Evolutionary conservation across 2,329 filamentous ascomycete species (phyloP).

Genomic region (Colletotrichum orchidophilum): DNA sequence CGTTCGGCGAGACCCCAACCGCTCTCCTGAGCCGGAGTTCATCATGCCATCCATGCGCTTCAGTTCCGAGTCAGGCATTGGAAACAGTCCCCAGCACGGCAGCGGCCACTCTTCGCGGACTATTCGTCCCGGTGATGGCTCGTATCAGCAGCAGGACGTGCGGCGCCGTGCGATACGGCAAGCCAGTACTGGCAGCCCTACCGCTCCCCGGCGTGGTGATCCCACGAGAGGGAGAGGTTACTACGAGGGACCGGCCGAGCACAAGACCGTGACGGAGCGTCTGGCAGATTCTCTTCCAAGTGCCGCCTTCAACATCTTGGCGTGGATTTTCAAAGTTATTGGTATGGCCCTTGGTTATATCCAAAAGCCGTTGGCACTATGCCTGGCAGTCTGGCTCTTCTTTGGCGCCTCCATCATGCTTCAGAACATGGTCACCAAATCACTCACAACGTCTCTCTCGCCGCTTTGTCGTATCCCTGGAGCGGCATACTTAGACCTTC

Average conservation of each 20-base stretch:
- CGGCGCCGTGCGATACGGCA: conserved; percentile 39
- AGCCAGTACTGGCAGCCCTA: conserved; percentile 37
- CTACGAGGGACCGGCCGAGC: conserved; percentile 11
- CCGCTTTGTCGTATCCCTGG: conserved; percentile 78
- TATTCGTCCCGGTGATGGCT: conserved; percentile 41
- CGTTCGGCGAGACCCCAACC: conserved; percentile 45
- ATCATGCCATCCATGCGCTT: conserved; percentile 60
- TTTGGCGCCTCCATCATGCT: conserved; percentile 67
- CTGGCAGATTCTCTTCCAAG: conserved; percentile 48
- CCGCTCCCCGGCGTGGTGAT: conserved; percentile 36
- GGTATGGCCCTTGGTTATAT: conserved; percentile 67
- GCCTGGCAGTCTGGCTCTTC: conserved; percentile 69
- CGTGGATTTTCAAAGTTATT: conserved; percentile 66
- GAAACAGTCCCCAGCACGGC: conserved; percentile 44
- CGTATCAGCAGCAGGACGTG: conserved; percentile 38
- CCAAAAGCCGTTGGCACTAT: conserved; percentile 70
- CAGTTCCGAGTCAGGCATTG: conserved; percentile 33
- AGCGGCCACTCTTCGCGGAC: conserved; percentile 47
- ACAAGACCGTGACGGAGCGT: conserved; percentile 40
- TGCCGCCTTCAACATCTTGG: conserved; percentile 49
- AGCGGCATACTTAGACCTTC: conserved; percentile 66
- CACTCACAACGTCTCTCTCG: conserved; percentile 69
- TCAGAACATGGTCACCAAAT: conserved; percentile 70
- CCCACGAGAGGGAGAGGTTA: conserved; percentile 3
- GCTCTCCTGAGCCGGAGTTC: conserved; percentile 60